A percentile compares a stretch with the other conserved stretches of the same genome.
Evolutionary conservation across 2,329 filamentous ascomycete species (phyloP).

Genomic region (Fusarium liriodendri): DNA sequence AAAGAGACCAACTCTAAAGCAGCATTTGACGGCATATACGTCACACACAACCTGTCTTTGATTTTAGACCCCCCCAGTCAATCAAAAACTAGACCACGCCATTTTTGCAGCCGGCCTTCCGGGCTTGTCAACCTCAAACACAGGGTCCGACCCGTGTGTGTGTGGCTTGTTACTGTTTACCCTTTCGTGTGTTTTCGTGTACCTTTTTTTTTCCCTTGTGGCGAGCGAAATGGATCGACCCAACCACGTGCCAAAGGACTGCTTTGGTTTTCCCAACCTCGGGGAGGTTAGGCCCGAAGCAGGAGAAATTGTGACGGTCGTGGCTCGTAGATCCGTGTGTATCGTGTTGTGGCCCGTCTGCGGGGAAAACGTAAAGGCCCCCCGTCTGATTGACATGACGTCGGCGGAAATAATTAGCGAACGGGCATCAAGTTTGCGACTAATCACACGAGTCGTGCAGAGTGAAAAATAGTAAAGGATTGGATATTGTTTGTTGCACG

Average conservation of each 20-base stretch:
- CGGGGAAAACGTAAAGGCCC: neutral
- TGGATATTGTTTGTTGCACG: constrained; percentile 25
- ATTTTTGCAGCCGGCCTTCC: neutral
- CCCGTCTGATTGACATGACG: constrained; percentile 19
- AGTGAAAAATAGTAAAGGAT: neutral
- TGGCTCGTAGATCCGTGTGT: constrained; percentile 14
- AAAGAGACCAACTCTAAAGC: neutral
- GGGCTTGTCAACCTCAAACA: neutral
- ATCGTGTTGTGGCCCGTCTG: neutral
- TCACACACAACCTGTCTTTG: constrained; percentile 24
- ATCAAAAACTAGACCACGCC: constrained; percentile 8
- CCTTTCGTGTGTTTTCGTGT: neutral
- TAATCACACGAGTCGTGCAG: constrained; percentile 7
- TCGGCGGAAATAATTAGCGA: constrained; percentile 24
- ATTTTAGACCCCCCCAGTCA: neutral
- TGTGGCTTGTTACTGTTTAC: constrained; percentile 6
- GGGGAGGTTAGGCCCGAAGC: constrained; percentile 13
- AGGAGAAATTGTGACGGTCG: constrained; percentile 26
- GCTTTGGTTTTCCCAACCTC: constrained; percentile 14
- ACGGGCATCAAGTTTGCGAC: constrained; percentile 8
- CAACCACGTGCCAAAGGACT: constrained; percentile 20
- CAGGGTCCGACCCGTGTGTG: constrained; percentile 3
- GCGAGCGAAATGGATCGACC: constrained; percentile 13
- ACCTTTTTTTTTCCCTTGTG: neutral
- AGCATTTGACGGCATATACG: constrained; percentile 11